Evolutionary conservation across 768 basidiomycete species (phyloP).

Genomic region (Russula dissimulans): DNA sequence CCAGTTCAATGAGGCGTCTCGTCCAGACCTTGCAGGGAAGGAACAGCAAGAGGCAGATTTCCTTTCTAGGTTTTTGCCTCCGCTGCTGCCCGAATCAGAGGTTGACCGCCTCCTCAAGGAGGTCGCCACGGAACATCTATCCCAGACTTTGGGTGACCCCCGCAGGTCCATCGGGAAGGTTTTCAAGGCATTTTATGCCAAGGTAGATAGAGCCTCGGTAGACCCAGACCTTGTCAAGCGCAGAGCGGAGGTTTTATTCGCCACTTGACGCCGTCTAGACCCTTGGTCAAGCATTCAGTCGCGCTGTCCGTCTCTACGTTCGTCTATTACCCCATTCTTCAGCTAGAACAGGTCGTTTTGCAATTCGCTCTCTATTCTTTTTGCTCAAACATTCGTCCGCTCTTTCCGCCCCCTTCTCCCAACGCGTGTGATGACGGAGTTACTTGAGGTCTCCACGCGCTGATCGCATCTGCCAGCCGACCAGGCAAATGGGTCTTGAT

Average conservation of each 20-base stretch:
- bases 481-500: background rate
- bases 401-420: background rate
- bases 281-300: background rate
- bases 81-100: conserved; percentile 45
- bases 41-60: conserved; percentile 50
- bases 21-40: conserved; percentile 55
- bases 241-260: conserved; percentile 36
- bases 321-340: background rate
- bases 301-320: background rate
- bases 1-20: conserved; percentile 47
- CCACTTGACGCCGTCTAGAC: background rate
- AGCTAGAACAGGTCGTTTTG: background rate
- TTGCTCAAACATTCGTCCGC: background rate
- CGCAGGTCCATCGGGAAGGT: conserved; percentile 37
- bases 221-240: conserved; percentile 48
- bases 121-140: conserved; percentile 28
- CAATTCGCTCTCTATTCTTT: background rate
- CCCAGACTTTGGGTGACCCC: conserved; percentile 25
- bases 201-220: conserved; percentile 50
- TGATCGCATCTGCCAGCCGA: background rate
- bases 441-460: background rate
- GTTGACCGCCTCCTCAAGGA: conserved; percentile 44
- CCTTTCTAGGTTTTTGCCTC: conserved; percentile 48
- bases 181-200: conserved; percentile 55
- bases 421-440: background rate